Evolutionary conservation across 768 basidiomycete genomes (phyloP).

Genomic region (Boletus vinaceobasis): DNA sequence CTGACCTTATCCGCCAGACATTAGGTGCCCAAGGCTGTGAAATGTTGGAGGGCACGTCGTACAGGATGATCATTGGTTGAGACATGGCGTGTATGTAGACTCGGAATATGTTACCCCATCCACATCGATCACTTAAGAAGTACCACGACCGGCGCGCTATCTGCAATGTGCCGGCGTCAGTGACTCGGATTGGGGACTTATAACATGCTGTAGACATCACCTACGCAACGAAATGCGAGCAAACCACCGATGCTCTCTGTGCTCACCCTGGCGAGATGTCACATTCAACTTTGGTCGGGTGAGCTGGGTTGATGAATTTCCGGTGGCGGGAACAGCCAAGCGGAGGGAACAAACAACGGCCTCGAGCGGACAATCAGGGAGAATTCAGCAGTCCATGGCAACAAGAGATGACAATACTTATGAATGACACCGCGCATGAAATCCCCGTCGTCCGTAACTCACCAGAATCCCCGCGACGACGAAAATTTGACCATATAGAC

Average conservation of each 20-base stretch:
- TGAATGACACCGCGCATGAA: neutral
- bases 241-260: conserved; percentile 14
- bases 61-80: conserved; percentile 56
- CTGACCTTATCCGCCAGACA: conserved; percentile 67
- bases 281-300: neutral
- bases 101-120: neutral
- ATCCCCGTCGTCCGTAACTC: neutral
- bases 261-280: conserved; percentile 6
- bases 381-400: neutral
- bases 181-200: neutral
- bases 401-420: conserved; percentile 3
- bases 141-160: neutral
- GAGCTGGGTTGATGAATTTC: neutral
- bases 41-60: conserved; percentile 59
- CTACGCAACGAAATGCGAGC: neutral
- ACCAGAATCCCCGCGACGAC: neutral
- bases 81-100: conserved; percentile 30
- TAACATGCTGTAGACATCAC: conserved; percentile 12
- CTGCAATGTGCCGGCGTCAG: neutral
- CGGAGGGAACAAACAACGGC: neutral
- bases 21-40: conserved; percentile 76
- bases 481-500: neutral
- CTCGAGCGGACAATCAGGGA: neutral
- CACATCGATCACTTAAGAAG: conserved; percentile 12
- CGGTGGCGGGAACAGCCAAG: conserved; percentile 2